Evolutionary conservation across 2,329 filamentous ascomycete species (phyloP).

Genomic region (Trichoderma brevicompactum): DNA sequence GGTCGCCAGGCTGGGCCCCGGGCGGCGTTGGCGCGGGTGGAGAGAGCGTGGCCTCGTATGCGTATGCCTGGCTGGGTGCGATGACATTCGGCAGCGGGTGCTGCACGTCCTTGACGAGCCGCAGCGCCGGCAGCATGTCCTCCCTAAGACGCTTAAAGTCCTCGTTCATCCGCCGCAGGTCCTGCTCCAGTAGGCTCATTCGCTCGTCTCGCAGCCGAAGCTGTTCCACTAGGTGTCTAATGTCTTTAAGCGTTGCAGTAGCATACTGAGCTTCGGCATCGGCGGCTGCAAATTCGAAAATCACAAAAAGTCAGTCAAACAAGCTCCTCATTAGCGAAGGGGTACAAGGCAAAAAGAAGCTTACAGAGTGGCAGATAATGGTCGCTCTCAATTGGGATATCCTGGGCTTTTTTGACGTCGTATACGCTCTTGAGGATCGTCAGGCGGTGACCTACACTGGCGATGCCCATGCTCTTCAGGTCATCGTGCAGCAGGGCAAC

Average conservation of each 20-base stretch:
- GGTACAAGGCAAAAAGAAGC: conserved; percentile 1
- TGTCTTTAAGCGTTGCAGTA: conserved; percentile 88
- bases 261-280: conserved; percentile 86
- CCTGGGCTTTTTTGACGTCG: conserved; percentile 92
- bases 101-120: conserved; percentile 87
- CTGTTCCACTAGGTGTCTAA: conserved; percentile 87
- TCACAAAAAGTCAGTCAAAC: conserved; percentile 31
- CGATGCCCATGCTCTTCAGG: conserved; percentile 91
- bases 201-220: conserved; percentile 88
- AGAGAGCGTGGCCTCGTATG: conserved; percentile 56
- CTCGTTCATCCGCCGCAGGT: conserved; percentile 81
- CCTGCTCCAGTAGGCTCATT: conserved; percentile 80
- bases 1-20: conserved; percentile 53
- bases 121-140: conserved; percentile 87
- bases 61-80: conserved; percentile 47
- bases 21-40: conserved; percentile 63
- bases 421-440: conserved; percentile 96
- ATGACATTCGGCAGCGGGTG: conserved; percentile 73
- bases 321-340: not conserved
- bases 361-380: conserved; percentile 92
- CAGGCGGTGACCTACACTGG: conserved; percentile 89
- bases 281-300: conserved; percentile 63
- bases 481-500: conserved; percentile 90
- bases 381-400: conserved; percentile 86
- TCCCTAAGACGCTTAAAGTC: conserved; percentile 89